phyloP scores from a whole-genome alignment of 1,284 basidiomycete species.

The Ceratobasidium sp. region DNA sequence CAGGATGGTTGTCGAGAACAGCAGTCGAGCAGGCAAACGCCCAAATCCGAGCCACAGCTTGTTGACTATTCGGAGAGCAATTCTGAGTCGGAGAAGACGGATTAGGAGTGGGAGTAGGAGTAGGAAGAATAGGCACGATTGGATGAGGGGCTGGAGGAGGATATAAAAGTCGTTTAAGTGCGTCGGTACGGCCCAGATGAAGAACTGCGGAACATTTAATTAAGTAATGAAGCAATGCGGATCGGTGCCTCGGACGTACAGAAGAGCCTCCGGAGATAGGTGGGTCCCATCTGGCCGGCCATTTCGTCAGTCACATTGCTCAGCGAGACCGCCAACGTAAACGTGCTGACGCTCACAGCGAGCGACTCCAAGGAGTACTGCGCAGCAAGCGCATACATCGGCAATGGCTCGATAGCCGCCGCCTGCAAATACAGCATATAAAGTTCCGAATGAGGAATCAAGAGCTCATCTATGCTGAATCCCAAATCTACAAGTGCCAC shows the following conservation, averaged over 20 bases:
- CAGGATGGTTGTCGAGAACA: constrained; percentile 21
- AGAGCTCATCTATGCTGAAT: not conserved
- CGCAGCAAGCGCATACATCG: constrained; percentile 72
- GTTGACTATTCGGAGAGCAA: constrained; percentile 5
- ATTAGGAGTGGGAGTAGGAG: constrained; percentile 22
- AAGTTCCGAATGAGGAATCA: constrained; percentile 12
- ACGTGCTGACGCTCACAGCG: constrained; percentile 70
- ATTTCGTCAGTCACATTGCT: constrained; percentile 70
- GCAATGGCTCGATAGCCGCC: constrained; percentile 68
- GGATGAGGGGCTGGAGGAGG: constrained; percentile 73
- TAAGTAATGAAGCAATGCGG: not conserved
- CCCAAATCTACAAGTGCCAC: constrained; percentile 50
- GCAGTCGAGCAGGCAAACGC: constrained; percentile 29
- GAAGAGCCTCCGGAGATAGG: constrained; percentile 72
- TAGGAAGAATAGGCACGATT: constrained; percentile 54
- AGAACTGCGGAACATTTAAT: constrained; percentile 54
- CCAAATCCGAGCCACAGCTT: constrained; percentile 27
- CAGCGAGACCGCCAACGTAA: constrained; percentile 70
- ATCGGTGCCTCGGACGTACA: constrained; percentile 49
- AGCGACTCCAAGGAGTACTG: constrained; percentile 69
- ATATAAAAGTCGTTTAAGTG: constrained; percentile 66
- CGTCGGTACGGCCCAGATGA: constrained; percentile 64
- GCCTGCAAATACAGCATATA: constrained; percentile 52
- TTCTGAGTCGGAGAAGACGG: not conserved
- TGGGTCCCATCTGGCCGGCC: constrained; percentile 70